phyloP scores from a whole-genome alignment of 2,329 filamentous ascomycete genomes.

The Piedraia hortae region DNA sequence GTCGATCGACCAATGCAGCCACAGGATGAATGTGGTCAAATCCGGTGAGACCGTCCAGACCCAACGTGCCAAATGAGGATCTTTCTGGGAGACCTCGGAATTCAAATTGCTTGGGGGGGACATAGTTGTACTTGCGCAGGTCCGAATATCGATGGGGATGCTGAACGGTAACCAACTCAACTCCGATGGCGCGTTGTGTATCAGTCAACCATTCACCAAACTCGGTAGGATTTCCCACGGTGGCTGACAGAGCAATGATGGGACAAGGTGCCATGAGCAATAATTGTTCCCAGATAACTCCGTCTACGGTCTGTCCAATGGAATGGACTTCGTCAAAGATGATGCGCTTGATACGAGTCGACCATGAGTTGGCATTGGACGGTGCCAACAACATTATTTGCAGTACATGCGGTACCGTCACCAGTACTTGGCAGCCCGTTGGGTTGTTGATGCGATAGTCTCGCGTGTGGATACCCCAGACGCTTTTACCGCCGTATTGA shows the following conservation, averaged over 20 bases:
- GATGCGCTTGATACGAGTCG: slow-evolving; percentile 39
- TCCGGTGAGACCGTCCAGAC: slow-evolving; percentile 20
- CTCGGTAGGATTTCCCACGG: slow-evolving; percentile 45
- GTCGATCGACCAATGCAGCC: slow-evolving; percentile 30
- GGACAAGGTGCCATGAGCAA: slow-evolving; percentile 47
- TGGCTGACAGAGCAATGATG: slow-evolving; percentile 54
- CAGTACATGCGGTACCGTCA: slow-evolving; percentile 52
- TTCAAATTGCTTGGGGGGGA: slow-evolving; percentile 19
- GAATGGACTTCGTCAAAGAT: slow-evolving; percentile 67
- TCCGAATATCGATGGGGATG: slow-evolving; percentile 48
- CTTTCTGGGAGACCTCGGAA: slow-evolving; percentile 26
- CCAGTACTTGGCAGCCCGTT: slow-evolving; percentile 42
- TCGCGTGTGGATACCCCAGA: slow-evolving; percentile 55
- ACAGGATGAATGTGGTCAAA: slow-evolving; percentile 41
- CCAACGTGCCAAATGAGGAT: slow-evolving; percentile 16
- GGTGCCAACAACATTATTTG: slow-evolving; percentile 50
- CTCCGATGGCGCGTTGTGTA: slow-evolving; percentile 35
- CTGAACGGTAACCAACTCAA: slow-evolving; percentile 37
- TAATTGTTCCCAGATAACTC: slow-evolving; percentile 53
- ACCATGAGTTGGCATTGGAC: slow-evolving; percentile 38
- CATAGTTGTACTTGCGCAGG: slow-evolving; percentile 45
- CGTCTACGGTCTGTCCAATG: slow-evolving; percentile 50
- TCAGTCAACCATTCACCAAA: slow-evolving; percentile 37
- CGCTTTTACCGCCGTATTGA: slow-evolving; percentile 31
- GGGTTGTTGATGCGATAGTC: slow-evolving; percentile 52